Conservation (phyloP, 2,329 filamentous ascomycete species). For the Pseudonectria buxi region DNA sequence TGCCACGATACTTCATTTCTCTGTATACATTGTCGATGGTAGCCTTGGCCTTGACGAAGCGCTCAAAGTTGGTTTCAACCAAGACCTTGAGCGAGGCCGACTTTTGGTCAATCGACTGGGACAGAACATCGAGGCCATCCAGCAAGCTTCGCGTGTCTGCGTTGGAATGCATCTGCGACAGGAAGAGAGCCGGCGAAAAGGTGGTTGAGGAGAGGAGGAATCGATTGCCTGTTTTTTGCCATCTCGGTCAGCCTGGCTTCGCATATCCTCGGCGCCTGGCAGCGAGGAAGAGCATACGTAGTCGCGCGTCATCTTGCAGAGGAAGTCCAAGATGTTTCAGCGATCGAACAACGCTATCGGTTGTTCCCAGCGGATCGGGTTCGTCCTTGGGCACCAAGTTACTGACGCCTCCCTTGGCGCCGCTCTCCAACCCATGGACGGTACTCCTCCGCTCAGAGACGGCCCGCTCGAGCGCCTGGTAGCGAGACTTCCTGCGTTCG, state of each 20-base stretch:
- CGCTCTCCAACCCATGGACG: slow-evolving; percentile 59
- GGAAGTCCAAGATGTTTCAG: slow-evolving; percentile 70
- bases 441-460: slow-evolving; percentile 62
- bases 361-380: slow-evolving; percentile 81
- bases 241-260: slow-evolving; percentile 10
- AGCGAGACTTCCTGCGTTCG: slow-evolving; percentile 66
- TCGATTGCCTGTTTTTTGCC: slow-evolving; percentile 59
- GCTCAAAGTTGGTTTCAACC: slow-evolving; percentile 96
- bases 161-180: slow-evolving; percentile 83
- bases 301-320: slow-evolving; percentile 73
- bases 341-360: slow-evolving; percentile 77
- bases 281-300: slow-evolving; percentile 49
- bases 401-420: slow-evolving; percentile 56
- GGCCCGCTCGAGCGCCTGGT: slow-evolving; percentile 74
- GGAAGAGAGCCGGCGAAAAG: slow-evolving; percentile 85
- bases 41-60: slow-evolving; percentile 93
- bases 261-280: not conserved
- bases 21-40: slow-evolving; percentile 98
- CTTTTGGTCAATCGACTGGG: slow-evolving; percentile 92
- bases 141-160: slow-evolving; percentile 78
- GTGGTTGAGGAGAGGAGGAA: slow-evolving; percentile 94
- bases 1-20: slow-evolving; percentile 79
- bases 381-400: slow-evolving; percentile 87
- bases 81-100: slow-evolving; percentile 93
- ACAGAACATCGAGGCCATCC: slow-evolving; percentile 76